A percentile compares a stretch with the other conserved stretches of the same genome.
Conservation (phyloP, 148 eudicot genomes). For the Fagopyrum tataricum region DNA sequence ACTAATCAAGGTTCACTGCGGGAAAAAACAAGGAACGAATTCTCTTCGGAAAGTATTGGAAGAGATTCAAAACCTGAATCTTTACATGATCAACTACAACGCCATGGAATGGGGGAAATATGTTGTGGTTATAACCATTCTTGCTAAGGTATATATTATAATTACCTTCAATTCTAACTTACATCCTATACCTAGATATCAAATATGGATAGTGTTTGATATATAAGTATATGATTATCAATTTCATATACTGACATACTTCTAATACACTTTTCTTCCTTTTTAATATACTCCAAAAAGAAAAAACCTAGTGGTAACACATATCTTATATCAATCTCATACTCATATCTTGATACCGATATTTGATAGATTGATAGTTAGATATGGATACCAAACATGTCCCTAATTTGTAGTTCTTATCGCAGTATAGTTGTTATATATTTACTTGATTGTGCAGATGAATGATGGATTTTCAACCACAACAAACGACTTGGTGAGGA, state of each 20-base stretch:
- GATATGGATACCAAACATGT: no score
- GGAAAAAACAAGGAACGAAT: constrained; percentile 16
- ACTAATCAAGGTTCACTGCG: constrained; percentile 32
- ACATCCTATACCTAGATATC: not conserved
- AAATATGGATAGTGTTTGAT: no score
- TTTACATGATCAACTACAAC: constrained; percentile 26
- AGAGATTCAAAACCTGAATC: constrained; percentile 30
- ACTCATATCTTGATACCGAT: no score
- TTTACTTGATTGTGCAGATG: not conserved
- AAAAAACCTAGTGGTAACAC: no score
- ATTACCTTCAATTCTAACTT: not conserved
- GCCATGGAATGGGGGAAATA: constrained; percentile 33
- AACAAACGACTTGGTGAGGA: constrained; percentile 1
- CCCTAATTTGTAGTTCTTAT: no score
- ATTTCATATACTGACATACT: no score
- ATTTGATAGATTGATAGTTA: no score
- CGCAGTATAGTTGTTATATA: not conserved
- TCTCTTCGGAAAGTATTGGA: constrained; percentile 15
- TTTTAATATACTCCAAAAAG: no score
- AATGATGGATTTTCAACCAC: constrained; percentile 1
- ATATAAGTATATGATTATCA: no score
- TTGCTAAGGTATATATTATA: constrained; percentile 32
- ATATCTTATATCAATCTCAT: no score
- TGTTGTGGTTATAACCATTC: constrained; percentile 24
- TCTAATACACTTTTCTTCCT: no score